Evolutionary conservation across 768 basidiomycete species (phyloP).

Genomic region (Lentinula boryana): DNA sequence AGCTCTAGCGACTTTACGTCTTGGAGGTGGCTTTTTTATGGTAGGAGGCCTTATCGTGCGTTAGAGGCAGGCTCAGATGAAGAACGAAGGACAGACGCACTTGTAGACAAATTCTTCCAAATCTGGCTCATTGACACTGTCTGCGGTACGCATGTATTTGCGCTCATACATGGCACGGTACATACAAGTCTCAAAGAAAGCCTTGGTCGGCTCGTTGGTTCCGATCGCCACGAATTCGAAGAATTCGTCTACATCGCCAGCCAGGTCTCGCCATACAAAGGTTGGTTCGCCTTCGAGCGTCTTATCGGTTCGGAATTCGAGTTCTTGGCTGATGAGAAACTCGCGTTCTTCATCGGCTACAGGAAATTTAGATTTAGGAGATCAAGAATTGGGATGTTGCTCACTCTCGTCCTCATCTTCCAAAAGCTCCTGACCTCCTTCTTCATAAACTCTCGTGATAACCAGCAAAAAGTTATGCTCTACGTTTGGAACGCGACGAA

Average conservation of each 20-base stretch:
- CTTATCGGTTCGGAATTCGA: conserved; percentile 76
- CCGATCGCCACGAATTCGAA: conserved; percentile 87
- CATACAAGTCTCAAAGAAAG: conserved; percentile 91
- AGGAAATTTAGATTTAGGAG: conserved; percentile 1
- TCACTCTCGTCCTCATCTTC: conserved; percentile 91
- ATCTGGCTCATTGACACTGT: conserved; percentile 58
- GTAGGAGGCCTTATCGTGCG: conserved; percentile 27
- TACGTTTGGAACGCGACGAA: conserved; percentile 73
- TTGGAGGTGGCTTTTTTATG: conserved; percentile 13
- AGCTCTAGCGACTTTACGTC: conserved; percentile 7
- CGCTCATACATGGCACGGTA: conserved; percentile 96
- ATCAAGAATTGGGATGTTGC: conserved; percentile 16
- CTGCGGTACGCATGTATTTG: conserved; percentile 72
- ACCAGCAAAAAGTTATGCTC: conserved; percentile 88
- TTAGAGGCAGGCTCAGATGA: neutral
- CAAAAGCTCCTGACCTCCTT: conserved; percentile 90
- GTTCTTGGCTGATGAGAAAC: conserved; percentile 86
- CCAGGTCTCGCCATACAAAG: conserved; percentile 88
- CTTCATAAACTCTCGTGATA: conserved; percentile 94
- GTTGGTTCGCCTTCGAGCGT: conserved; percentile 68
- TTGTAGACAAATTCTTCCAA: conserved; percentile 78
- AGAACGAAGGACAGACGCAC: conserved; percentile 40
- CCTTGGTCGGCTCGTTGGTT: conserved; percentile 75
- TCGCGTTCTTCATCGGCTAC: conserved; percentile 90
- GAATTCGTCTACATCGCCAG: conserved; percentile 87